phyloP scores from a whole-genome alignment of 129 eudicot species.

The Flaveria robusta region DNA sequence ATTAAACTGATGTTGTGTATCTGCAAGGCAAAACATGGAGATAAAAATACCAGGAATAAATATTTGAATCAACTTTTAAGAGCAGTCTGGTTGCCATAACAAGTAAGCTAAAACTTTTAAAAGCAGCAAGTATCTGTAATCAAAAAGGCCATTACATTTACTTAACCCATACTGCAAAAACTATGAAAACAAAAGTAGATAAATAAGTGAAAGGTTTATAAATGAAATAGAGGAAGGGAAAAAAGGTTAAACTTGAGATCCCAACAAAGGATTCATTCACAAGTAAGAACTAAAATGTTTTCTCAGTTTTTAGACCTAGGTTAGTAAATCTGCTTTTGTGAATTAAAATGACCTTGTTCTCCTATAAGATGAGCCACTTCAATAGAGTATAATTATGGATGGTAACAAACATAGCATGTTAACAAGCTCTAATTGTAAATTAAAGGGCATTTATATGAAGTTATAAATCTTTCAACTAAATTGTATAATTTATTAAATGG shows the following conservation, averaged over 20 bases:
- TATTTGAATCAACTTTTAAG: neutral
- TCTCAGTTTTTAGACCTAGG: neutral
- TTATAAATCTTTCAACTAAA: neutral
- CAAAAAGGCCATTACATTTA: neutral
- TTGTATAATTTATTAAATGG: neutral
- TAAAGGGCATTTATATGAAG: neutral
- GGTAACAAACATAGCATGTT: neutral
- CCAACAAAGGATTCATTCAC: neutral
- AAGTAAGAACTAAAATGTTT: neutral
- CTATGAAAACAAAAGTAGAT: too few species aligned
- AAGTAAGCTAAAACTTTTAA: too few species aligned
- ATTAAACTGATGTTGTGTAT: slow-evolving; percentile 78
- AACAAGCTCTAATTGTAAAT: neutral
- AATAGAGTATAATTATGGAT: neutral
- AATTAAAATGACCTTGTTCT: neutral
- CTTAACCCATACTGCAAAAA: neutral
- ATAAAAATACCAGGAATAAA: neutral
- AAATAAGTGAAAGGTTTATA: neutral
- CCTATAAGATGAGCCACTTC: neutral
- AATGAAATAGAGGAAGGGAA: neutral
- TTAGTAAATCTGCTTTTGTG: neutral
- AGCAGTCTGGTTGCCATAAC: too few species aligned
- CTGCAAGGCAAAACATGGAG: slow-evolving; percentile 44
- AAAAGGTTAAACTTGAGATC: neutral
- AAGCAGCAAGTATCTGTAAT: too few species aligned